These are phyloP conservation scores for Pseudocercospora pini-densiflorae DNA, from an alignment of 2,329 filamentous ascomycete species.

Conservation along the genomic window DNA sequence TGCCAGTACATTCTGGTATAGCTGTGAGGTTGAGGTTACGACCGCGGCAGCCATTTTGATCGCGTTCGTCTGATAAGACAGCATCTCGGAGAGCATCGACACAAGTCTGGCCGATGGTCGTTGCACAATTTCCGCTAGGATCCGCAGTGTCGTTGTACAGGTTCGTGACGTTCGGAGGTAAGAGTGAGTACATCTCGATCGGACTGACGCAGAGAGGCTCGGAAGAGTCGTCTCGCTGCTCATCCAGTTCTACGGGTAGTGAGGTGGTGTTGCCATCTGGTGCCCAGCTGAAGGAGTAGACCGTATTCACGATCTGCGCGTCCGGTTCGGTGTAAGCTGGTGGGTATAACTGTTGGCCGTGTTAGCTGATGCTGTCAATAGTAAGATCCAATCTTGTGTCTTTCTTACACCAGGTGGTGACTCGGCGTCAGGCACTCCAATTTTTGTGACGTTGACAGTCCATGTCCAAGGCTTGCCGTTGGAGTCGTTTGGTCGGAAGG, in stretches of 20 bases:
- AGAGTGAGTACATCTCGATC: not conserved
- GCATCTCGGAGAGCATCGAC: not conserved
- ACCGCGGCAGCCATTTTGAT: not conserved
- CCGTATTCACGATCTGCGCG: not conserved
- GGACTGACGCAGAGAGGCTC: not conserved
- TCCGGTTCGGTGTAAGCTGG: not conserved
- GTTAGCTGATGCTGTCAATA: not conserved
- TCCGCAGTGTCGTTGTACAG: slow-evolving; percentile 4
- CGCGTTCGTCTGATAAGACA: not conserved
- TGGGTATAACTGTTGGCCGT: not conserved
- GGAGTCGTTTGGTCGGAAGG: not conserved
- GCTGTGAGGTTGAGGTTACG: not conserved
- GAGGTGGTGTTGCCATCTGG: not conserved
- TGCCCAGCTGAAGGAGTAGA: not conserved
- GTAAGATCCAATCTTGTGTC: not conserved
- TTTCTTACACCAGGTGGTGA: not conserved
- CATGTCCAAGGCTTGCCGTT: not conserved
- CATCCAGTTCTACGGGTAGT: not conserved
- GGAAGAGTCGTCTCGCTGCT: not conserved
- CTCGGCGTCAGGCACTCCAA: not conserved
- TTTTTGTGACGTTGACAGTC: not conserved
- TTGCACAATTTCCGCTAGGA: not conserved
- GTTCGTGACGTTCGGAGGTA: slow-evolving; percentile 2
- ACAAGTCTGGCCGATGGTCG: not conserved
- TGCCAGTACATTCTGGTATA: not conserved